phyloP scores from a whole-genome alignment of 352 stramenopile genomes.

The Phytopythium kandeliae region DNA sequence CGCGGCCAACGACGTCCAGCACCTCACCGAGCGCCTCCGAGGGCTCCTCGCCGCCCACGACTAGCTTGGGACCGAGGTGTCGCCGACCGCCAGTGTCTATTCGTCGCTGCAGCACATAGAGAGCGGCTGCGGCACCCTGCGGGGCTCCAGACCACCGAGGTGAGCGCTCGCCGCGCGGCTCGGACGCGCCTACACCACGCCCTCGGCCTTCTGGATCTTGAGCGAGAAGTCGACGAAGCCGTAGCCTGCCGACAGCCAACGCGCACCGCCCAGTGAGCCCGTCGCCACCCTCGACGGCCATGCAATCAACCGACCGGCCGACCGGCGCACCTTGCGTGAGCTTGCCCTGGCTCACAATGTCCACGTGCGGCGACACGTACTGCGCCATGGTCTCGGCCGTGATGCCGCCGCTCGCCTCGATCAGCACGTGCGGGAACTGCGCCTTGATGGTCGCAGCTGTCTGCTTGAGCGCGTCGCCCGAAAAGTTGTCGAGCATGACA shows the following conservation, averaged over 20 bases:
- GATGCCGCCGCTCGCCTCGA: slow-evolving; percentile 98
- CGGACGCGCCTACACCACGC: slow-evolving; percentile 47
- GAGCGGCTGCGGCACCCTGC: no score
- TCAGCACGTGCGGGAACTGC: slow-evolving; percentile 92
- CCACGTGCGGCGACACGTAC: slow-evolving; percentile 94
- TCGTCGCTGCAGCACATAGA: no score
- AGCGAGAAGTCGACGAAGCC: slow-evolving; percentile 96
- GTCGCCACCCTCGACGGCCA: no score
- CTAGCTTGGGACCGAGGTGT: neutral
- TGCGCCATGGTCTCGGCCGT: slow-evolving; percentile 90
- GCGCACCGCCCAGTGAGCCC: no score
- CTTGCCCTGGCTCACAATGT: slow-evolving; percentile 97
- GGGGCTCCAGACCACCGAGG: no score
- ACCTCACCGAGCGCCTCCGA: slow-evolving; percentile 18
- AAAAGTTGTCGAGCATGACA: slow-evolving; percentile 99
- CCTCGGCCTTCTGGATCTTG: slow-evolving; percentile 92
- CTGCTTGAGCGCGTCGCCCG: slow-evolving; percentile 86
- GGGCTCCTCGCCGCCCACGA: slow-evolving; percentile 1
- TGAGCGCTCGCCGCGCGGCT: no score
- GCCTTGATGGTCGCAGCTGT: slow-evolving; percentile 91
- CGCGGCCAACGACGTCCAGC: slow-evolving; percentile 18
- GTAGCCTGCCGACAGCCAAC: no score
- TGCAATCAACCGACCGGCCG: no score
- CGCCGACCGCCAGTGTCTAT: no score
- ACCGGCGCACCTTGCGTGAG: slow-evolving; percentile 90